Percentiles rank a stretch among this genome's conserved stretches.
These are phyloP conservation scores for Syncephalastrum racemosum DNA, from an alignment of 371 early-diverging fungal species.

Conservation along the genomic window DNA sequence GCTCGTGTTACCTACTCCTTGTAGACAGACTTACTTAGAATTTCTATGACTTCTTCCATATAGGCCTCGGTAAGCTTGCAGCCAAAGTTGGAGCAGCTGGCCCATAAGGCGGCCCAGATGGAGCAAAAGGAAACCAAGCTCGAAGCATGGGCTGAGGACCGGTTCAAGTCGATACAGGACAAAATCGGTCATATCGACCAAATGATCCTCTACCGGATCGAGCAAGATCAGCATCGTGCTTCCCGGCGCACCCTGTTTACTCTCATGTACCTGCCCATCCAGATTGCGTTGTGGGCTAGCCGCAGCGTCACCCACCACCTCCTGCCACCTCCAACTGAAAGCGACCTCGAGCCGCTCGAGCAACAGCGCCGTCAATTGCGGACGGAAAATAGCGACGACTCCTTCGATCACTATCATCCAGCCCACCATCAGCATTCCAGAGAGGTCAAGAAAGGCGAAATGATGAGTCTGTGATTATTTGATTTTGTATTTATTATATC, in stretches of 20 bases:
- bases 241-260: slow-evolving; percentile 19
- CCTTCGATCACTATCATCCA: no score
- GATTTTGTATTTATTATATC: no score
- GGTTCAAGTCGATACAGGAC: slow-evolving; percentile 47
- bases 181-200: slow-evolving; percentile 56
- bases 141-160: slow-evolving; percentile 52
- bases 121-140: slow-evolving; percentile 53
- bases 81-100: slow-evolving; percentile 37
- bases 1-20: no score
- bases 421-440: no score
- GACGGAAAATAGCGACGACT: no score
- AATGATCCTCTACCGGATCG: slow-evolving; percentile 45
- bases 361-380: no score
- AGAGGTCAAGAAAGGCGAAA: no score
- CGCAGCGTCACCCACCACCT: slow-evolving; percentile 4
- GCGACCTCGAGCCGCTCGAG: no score
- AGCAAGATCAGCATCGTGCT: slow-evolving; percentile 45
- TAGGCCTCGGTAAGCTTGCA: slow-evolving; percentile 22
- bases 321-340: no score
- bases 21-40: no score
- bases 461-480: no score
- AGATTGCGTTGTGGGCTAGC: slow-evolving; percentile 19
- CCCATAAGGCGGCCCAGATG: slow-evolving; percentile 49
- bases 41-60: background rate
- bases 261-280: slow-evolving; percentile 28